These are phyloP conservation scores for Onygena corvina DNA, from an alignment of 2,329 filamentous ascomycete species.

Conservation along the genomic window DNA sequence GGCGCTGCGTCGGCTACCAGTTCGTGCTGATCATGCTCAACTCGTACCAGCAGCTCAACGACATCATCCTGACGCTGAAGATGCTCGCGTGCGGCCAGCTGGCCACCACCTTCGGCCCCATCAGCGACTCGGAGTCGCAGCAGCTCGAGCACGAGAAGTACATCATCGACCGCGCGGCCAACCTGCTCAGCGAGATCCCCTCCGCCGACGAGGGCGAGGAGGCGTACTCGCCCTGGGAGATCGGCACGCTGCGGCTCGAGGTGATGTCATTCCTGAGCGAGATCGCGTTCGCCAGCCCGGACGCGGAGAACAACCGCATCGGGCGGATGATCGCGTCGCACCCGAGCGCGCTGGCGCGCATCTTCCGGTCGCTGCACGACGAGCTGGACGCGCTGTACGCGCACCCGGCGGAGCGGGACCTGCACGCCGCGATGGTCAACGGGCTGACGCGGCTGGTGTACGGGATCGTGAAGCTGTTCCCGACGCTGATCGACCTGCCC, in stretches of 20 bases:
- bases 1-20: constrained; percentile 45
- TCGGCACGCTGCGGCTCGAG: constrained; percentile 34
- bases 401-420: constrained; percentile 33
- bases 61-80: constrained; percentile 44
- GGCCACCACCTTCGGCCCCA: constrained; percentile 43
- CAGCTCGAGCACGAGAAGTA: constrained; percentile 34
- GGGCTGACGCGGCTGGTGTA: constrained; percentile 49
- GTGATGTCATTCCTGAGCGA: constrained; percentile 34
- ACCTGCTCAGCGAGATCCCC: constrained; percentile 45
- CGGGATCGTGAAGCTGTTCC: constrained; percentile 48
- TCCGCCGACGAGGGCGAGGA: constrained; percentile 34
- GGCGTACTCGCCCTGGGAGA: constrained; percentile 27
- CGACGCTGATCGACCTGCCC: constrained; percentile 53
- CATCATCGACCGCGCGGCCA: constrained; percentile 46
- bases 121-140: constrained; percentile 21
- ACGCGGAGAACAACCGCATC: constrained; percentile 44
- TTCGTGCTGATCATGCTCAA: constrained; percentile 50
- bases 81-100: constrained; percentile 46
- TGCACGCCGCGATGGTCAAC: constrained; percentile 45
- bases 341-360: constrained; percentile 56
- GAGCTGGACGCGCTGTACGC: constrained; percentile 53
- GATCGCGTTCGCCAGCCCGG: constrained; percentile 29
- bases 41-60: constrained; percentile 44
- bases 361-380: constrained; percentile 65
- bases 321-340: constrained; percentile 55